Evolutionary conservation across 257 asterid species (phyloP).

Genomic region (Anisodus acutangulus): DNA sequence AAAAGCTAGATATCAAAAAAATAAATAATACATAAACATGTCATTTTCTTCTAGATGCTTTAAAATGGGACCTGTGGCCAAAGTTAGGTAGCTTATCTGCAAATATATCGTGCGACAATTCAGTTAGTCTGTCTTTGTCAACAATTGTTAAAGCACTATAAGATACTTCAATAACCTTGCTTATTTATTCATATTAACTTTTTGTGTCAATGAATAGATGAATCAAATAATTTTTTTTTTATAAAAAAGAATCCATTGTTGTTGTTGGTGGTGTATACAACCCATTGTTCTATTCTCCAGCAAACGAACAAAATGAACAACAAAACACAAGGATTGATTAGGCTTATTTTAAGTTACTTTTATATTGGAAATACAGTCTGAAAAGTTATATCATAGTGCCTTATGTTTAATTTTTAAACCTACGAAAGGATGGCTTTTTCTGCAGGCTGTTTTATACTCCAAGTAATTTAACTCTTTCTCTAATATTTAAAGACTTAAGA

Average conservation of each 20-base stretch:
- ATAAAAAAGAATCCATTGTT: no score
- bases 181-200: neutral
- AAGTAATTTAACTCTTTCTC: neutral
- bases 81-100: neutral
- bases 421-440: neutral
- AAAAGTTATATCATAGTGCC: neutral
- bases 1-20: no score
- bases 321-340: slow-evolving; percentile 16
- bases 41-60: slow-evolving; percentile 21
- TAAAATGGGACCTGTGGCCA: neutral
- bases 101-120: neutral
- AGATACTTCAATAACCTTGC: neutral
- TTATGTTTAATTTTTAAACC: neutral
- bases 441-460: slow-evolving; percentile 18
- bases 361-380: slow-evolving; percentile 13
- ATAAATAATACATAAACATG: no score
- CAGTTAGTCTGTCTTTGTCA: neutral
- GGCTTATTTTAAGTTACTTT: neutral
- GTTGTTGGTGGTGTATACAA: neutral
- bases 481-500: neutral
- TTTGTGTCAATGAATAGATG: neutral
- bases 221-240: neutral
- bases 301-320: slow-evolving; percentile 10
- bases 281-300: neutral
- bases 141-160: neutral